These are phyloP conservation scores for Coemansia sp. DNA, from an alignment of 192 early-diverging fungal species.

Conservation along the genomic window DNA sequence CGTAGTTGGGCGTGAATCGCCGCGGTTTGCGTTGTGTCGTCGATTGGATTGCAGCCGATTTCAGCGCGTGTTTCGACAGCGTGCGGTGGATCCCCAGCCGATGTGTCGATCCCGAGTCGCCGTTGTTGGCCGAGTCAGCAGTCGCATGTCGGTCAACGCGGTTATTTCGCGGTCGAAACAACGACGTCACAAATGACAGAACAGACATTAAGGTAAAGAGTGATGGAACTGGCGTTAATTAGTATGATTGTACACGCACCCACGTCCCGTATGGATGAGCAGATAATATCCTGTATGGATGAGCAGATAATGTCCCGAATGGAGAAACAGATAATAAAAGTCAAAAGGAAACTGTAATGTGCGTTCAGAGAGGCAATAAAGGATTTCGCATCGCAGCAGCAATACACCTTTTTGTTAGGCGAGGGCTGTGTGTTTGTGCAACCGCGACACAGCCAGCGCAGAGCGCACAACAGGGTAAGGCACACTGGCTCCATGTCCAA, in stretches of 20 bases:
- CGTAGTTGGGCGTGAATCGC: constrained; percentile 6
- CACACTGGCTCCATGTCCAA: background rate
- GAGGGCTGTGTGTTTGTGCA: background rate
- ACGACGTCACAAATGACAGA: constrained; percentile 48
- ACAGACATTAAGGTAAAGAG: constrained; percentile 35
- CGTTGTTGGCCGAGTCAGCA: background rate
- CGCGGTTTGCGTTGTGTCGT: constrained; percentile 5
- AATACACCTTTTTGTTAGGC: too few species aligned
- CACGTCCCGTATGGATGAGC: too few species aligned
- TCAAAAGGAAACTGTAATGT: too few species aligned
- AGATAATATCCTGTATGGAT: too few species aligned
- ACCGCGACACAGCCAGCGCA: background rate
- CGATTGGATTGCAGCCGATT: constrained; percentile 8
- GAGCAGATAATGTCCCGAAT: too few species aligned
- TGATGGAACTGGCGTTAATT: constrained; percentile 1
- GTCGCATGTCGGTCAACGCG: constrained; percentile 5
- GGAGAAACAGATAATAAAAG: too few species aligned
- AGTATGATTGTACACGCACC: constrained; percentile 3
- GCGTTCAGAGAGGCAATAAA: background rate
- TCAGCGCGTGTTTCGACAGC: constrained; percentile 24
- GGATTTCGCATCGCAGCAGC: too few species aligned
- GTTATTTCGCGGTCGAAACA: constrained; percentile 49
- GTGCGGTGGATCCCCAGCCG: constrained; percentile 2
- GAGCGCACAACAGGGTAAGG: background rate
- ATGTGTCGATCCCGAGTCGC: constrained; percentile 2